phyloP scores from a whole-genome alignment of 2,329 filamentous ascomycete genomes.

The Venturia carpophila region DNA sequence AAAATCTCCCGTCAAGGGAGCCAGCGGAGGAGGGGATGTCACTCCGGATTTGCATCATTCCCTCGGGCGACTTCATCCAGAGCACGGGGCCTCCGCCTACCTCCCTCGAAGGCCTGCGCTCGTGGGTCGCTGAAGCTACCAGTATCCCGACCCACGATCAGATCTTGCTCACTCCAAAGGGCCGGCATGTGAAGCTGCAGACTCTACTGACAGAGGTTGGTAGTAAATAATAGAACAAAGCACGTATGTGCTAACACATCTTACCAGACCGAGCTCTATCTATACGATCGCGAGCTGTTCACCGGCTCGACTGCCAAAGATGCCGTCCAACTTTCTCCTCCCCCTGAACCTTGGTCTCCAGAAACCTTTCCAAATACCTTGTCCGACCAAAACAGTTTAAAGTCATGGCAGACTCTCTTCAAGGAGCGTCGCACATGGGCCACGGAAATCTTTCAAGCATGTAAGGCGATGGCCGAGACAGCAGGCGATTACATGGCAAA shows the following conservation, averaged over 20 bases:
- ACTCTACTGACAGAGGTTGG: conserved; percentile 71
- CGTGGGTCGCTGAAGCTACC: conserved; percentile 68
- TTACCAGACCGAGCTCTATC: conserved; percentile 71
- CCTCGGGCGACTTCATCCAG: conserved; percentile 79
- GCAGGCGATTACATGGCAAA: conserved; percentile 61
- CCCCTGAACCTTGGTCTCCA: conserved; percentile 54
- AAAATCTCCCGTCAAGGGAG: background rate
- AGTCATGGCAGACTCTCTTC: conserved; percentile 85
- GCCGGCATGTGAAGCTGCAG: conserved; percentile 75
- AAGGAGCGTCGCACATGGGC: conserved; percentile 76
- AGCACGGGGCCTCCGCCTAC: conserved; percentile 60
- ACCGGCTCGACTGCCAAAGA: conserved; percentile 38
- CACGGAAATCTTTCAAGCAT: conserved; percentile 59
- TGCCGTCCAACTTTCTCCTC: conserved; percentile 44
- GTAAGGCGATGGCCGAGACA: conserved; percentile 54
- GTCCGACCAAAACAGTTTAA: conserved; percentile 67
- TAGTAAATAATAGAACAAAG: conserved; percentile 14
- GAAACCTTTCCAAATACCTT: conserved; percentile 68
- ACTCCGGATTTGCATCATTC: conserved; percentile 83
- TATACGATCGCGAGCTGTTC: conserved; percentile 68
- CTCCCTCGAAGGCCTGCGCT: conserved; percentile 75
- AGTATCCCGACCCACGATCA: conserved; percentile 70
- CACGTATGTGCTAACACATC: background rate
- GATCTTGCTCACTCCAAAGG: conserved; percentile 77
- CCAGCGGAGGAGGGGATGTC: conserved; percentile 50